Evolutionary conservation across 2,329 filamentous ascomycete genomes (phyloP).

Genomic region (Botrytis paeoniae): DNA sequence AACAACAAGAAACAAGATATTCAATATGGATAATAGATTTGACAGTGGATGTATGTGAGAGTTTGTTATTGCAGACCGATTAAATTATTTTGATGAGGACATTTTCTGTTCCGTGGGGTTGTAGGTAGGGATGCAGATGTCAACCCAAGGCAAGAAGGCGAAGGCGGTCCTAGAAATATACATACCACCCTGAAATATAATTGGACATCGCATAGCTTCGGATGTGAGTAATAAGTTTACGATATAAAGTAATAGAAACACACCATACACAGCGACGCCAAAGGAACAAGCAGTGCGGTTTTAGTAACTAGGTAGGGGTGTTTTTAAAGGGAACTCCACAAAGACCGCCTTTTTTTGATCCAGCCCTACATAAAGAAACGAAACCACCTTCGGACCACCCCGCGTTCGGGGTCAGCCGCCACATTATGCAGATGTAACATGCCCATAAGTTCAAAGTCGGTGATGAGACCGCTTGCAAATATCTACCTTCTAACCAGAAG

Average conservation of each 20-base stretch:
- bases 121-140: neutral
- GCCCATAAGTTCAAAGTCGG: neutral
- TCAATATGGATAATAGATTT: neutral
- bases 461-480: constrained; percentile 1
- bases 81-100: neutral
- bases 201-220: neutral
- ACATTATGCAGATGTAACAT: neutral
- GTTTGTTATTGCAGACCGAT: neutral
- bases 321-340: neutral
- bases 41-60: neutral
- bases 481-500: neutral
- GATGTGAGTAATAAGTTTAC: neutral
- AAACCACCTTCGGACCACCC: neutral
- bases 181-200: neutral
- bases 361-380: neutral
- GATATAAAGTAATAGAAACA: neutral
- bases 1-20: neutral
- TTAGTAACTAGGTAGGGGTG: neutral
- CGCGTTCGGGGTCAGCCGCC: neutral
- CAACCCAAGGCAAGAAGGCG: constrained; percentile 1
- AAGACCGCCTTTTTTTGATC: neutral
- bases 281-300: no score
- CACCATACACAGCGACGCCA: accelerated
- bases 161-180: constrained; percentile 9
- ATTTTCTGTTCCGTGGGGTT: neutral